phyloP scores from a whole-genome alignment of 805 yeast genomes.

The Hanseniaspora osmophila region DNA sequence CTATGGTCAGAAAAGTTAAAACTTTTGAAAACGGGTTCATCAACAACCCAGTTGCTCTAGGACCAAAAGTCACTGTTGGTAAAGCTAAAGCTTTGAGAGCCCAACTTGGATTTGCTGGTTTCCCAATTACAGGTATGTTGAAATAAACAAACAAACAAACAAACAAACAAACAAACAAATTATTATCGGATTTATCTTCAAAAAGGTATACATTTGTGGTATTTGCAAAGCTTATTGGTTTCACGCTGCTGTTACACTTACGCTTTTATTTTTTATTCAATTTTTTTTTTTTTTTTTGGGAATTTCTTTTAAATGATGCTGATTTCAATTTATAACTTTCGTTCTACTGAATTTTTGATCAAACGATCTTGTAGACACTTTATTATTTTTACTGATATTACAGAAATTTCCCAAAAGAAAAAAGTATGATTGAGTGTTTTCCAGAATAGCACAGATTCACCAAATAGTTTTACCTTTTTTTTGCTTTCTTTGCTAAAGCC shows the following conservation, averaged over 20 bases:
- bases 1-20: conserved; percentile 93
- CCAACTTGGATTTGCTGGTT: conserved; percentile 82
- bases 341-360: conserved; percentile 95
- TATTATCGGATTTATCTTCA: background rate
- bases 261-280: conserved; percentile 1
- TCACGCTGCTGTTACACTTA: background rate
- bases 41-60: conserved; percentile 78
- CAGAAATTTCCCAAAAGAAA: background rate
- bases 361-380: conserved; percentile 88
- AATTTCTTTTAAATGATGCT: conserved; percentile 5
- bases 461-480: background rate
- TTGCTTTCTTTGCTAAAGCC: too few species aligned
- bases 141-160: background rate
- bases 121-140: conserved; percentile 98
- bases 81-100: conserved; percentile 62
- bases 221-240: background rate
- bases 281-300: background rate
- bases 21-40: conserved; percentile 96
- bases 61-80: conserved; percentile 64
- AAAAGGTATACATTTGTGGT: background rate
- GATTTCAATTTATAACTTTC: conserved; percentile 60
- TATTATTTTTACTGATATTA: conserved; percentile 27
- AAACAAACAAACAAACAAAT: too few species aligned
- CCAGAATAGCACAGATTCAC: background rate
- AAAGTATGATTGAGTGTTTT: background rate